phyloP scores from a whole-genome alignment of 2,329 filamentous ascomycete genomes.

The Hortaea sp. region DNA sequence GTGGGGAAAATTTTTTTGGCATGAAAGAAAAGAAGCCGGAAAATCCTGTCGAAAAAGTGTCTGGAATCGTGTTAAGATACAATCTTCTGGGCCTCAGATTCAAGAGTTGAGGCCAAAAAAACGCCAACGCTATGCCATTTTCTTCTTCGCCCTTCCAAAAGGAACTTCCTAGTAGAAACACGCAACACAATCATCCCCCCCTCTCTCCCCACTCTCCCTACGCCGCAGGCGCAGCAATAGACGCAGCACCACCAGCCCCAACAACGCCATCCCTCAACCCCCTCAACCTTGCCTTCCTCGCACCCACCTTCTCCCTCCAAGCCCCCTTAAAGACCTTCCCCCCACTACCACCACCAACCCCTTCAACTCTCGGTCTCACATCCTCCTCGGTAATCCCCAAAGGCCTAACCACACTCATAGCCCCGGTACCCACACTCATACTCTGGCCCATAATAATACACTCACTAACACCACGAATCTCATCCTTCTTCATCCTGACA shows the following conservation, averaged over 20 bases:
- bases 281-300: conserved; percentile 6
- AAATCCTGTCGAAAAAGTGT: no score
- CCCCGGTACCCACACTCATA: conserved; percentile 82
- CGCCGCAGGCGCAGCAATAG: neutral
- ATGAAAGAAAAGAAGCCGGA: no score
- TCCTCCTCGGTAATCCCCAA: conserved; percentile 56
- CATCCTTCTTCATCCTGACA: conserved; percentile 80
- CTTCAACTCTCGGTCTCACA: conserved; percentile 1
- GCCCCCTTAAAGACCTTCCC: conserved; percentile 3
- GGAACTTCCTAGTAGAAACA: no score
- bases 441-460: conserved; percentile 98
- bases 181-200: no score
- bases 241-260: no score
- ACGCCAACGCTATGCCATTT: no score
- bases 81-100: no score
- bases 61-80: no score
- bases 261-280: conserved; percentile 3
- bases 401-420: conserved; percentile 76
- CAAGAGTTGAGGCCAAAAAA: no score
- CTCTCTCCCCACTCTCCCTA: neutral
- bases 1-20: no score
- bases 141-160: no score
- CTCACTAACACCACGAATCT: conserved; percentile 87
- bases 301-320: neutral
- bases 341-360: neutral